Percentiles rank a stretch among this genome's conserved stretches.
These are phyloP conservation scores for Skeletonema menzelii DNA, from an alignment of 108 stramenopile species.

Conservation along the genomic window DNA sequence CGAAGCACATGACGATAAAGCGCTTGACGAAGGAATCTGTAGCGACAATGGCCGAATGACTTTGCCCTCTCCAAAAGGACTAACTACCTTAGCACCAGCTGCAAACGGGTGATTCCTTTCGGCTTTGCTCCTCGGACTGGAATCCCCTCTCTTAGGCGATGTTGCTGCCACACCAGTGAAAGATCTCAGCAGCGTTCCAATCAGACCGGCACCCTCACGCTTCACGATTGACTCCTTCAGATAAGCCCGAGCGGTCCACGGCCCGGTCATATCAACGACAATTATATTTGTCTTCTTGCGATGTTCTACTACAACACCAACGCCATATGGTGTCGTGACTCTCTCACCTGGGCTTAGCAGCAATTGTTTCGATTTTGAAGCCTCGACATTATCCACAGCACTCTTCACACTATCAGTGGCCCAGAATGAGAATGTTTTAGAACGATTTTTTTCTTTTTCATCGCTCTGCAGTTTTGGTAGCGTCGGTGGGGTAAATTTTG, in stretches of 20 bases:
- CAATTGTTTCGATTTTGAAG: slow-evolving; percentile 27
- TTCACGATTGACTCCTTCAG: slow-evolving; percentile 57
- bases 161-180: not conserved
- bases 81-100: slow-evolving; percentile 60
- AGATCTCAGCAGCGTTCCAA: slow-evolving; percentile 27
- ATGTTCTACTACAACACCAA: slow-evolving; percentile 68
- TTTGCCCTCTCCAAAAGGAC: slow-evolving; percentile 74
- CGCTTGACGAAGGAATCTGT: slow-evolving; percentile 5
- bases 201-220: slow-evolving; percentile 59
- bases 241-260: slow-evolving; percentile 73
- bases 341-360: slow-evolving; percentile 67
- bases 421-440: slow-evolving; percentile 74
- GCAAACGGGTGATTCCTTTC: slow-evolving; percentile 56
- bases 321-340: slow-evolving; percentile 83
- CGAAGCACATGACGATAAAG: not conserved
- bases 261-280: slow-evolving; percentile 70
- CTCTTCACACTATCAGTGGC: slow-evolving; percentile 41
- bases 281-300: slow-evolving; percentile 60
- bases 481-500: slow-evolving; percentile 67
- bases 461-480: slow-evolving; percentile 59
- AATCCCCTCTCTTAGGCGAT: slow-evolving; percentile 11
- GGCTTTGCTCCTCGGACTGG: not conserved
- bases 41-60: slow-evolving; percentile 50
- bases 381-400: slow-evolving; percentile 43
- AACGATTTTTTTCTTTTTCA: slow-evolving; percentile 34